These are phyloP conservation scores for Teunomyces cretensis DNA, from an alignment of 805 yeast genomes.

Conservation along the genomic window DNA sequence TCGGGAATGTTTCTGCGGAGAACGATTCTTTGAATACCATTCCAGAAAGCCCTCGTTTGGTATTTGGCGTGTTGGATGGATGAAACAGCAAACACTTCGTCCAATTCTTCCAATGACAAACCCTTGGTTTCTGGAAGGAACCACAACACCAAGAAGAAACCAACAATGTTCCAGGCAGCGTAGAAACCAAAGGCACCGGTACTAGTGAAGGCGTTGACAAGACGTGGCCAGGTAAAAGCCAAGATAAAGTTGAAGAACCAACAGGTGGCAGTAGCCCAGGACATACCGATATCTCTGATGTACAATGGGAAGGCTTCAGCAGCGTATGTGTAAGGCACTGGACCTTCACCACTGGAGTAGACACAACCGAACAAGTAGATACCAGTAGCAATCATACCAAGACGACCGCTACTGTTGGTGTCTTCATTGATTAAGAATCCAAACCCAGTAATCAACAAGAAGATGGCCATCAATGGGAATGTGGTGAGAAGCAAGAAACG, in stretches of 20 bases:
- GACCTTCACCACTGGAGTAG: constrained; percentile 85
- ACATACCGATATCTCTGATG: constrained; percentile 78
- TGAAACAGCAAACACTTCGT: constrained; percentile 73
- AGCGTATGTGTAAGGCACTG: constrained; percentile 85
- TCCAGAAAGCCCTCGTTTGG: constrained; percentile 32
- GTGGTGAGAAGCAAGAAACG: constrained; percentile 56
- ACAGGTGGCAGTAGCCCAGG: constrained; percentile 71
- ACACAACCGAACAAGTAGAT: constrained; percentile 71
- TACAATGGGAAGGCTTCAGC: constrained; percentile 83
- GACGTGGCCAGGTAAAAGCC: constrained; percentile 78
- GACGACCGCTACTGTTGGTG: constrained; percentile 45
- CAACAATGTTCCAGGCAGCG: constrained; percentile 79
- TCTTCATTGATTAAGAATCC: constrained; percentile 66
- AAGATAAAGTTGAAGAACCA: constrained; percentile 73
- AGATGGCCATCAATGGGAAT: constrained; percentile 62
- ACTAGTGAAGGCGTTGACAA: constrained; percentile 62
- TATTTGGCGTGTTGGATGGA: constrained; percentile 51
- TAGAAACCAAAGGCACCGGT: constrained; percentile 90
- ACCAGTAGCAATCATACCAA: constrained; percentile 70
- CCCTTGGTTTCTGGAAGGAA: constrained; percentile 72
- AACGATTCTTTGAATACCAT: constrained; percentile 46
- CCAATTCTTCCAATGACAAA: constrained; percentile 73
- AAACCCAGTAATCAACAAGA: constrained; percentile 62
- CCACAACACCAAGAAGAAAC: constrained; percentile 69
- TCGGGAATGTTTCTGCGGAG: constrained; percentile 45